Evolutionary conservation across 2,329 filamentous ascomycete species (phyloP).

Genomic region (Sarocladium kiliense): DNA sequence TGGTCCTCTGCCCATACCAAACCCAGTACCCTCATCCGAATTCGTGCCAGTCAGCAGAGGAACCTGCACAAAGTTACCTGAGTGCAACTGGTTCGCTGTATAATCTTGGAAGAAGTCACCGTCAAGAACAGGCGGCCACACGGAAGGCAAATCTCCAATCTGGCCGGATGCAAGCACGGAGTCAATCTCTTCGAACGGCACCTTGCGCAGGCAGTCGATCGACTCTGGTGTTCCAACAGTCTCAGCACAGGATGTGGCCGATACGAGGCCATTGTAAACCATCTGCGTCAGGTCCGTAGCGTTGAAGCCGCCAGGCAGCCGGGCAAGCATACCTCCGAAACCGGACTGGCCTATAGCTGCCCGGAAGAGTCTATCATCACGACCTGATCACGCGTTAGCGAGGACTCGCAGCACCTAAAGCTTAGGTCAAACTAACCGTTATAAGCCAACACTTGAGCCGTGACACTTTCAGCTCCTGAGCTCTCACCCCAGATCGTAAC

Average conservation of each 20-base stretch:
- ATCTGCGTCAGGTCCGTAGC: not conserved
- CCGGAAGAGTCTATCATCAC: constrained; percentile 50
- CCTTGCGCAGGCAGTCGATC: constrained; percentile 25
- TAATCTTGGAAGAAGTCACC: constrained; percentile 42
- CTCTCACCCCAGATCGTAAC: constrained; percentile 46
- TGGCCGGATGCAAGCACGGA: constrained; percentile 24
- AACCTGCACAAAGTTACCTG: constrained; percentile 36
- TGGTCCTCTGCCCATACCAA: constrained; percentile 25
- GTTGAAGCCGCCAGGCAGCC: constrained; percentile 32
- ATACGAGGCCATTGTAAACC: constrained; percentile 18
- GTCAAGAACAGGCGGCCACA: constrained; percentile 40
- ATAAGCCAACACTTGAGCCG: constrained; percentile 48
- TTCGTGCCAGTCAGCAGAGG: constrained; percentile 44
- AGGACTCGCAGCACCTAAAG: not conserved
- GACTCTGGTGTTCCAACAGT: constrained; percentile 16
- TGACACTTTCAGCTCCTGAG: constrained; percentile 34
- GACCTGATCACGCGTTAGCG: constrained; percentile 19
- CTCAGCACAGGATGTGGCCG: constrained; percentile 27
- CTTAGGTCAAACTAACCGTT: constrained; percentile 24
- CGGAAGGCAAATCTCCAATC: constrained; percentile 14
- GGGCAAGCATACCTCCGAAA: constrained; percentile 28
- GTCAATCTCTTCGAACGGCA: constrained; percentile 26
- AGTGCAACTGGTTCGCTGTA: constrained; percentile 37
- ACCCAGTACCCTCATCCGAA: constrained; percentile 37
- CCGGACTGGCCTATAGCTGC: constrained; percentile 34